Base-by-base conservation (phyloP, 148 eudicot genomes). In the Rhododendron williamsianum region DNA sequence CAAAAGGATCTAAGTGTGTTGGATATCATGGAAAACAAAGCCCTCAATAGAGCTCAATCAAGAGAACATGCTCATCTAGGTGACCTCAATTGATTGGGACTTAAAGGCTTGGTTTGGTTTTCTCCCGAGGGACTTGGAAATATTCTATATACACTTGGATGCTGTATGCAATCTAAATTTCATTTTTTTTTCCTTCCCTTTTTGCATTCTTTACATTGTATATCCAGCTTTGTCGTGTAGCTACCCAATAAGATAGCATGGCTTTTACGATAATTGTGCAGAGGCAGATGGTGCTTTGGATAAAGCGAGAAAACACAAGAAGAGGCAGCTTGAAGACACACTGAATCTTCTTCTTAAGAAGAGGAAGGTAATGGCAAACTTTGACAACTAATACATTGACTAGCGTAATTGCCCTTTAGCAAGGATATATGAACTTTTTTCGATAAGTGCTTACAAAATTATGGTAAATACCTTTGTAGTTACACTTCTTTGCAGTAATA, bases 271-370 rank as follows among this genome's bases (percentile, higher is more conserved):
- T 30, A 81, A 77, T 48, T 84, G 10, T 88, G 86, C 95, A 96
- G 97, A 96, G 93, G 97, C 99, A 82, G 99, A 96, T 88, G 99
- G 99, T 88, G 98, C 99, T 81, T 89, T 96, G n/a, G 98, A 96
- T 87, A 96, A 96, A 93, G 98, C 99, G 46, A 95, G 98, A 87
- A 96, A 96, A 85, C 99, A 96, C 89, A 96, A 95, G 90, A 96
- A 96, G 91, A 94, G 99, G 86, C 98, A 96, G 90, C 97, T 96
- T 76, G 98, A 96, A 89, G 97, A 96, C 88, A 96, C 97, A 71
- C 87, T 93, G 79, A 91, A 93, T 87, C 94, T 95, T 87, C 97
- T 96, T 78, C 4, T 95, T 27, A 96, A 96, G 90, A 96, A 94
- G 84, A 88, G 96, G 89, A 96, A 93, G 98, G 99, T 96, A 83